Base-by-base conservation (phyloP, 805 yeast genomes). In the Starmera dryadoides region DNA sequence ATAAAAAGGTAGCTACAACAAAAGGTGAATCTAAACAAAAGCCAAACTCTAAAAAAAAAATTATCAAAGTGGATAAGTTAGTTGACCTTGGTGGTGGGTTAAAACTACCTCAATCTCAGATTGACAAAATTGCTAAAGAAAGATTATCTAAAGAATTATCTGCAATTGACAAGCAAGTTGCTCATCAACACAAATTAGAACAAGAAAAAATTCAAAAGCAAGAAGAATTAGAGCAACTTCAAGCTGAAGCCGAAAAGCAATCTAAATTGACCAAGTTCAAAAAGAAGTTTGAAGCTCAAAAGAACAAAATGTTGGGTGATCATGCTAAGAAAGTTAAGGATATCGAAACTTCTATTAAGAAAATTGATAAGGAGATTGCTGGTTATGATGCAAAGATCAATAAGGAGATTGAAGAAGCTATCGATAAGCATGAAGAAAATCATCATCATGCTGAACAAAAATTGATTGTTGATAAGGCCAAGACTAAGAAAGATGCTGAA, bases 21-120 rank as follows among this genome's bases (percentile, higher is more conserved):
- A 25, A 4, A 25, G 28, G n/a, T 12, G 28, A 25, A 25, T 12
- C 4, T 9, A 21, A 25, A n/a, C 28, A 12, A 25, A 25, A 25
- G 28, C 28, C 28, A 25, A 25, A 25, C 9, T 11, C 20, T 30
- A 30, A 17, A 30, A 18, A 30, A 19, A 47, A 49, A 41, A 45
- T 48, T 22, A 36, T 29, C 9, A 46, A 42, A 15, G 46, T 45
- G 18, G 57, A 55, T 32, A 42, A 40, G 2, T 37, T 51, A n/a
- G 38, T 55, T 30, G 57, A 55, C 30, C 40, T 55, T 2, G 59
- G 59, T 32, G 57, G 54, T 34, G 59, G 59, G 9, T 41, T 55
- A 35, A 53, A 52, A 41, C 38, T 55, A 45, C 47, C 52, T 9
- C 52, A 52, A 44, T 47, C 53, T 30, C 44, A 44, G 6, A 46